A percentile compares a stretch with the other conserved stretches of the same genome.
phyloP scores from a whole-genome alignment of 208 protist genomes.

The Trypanosoma brucei region DNA sequence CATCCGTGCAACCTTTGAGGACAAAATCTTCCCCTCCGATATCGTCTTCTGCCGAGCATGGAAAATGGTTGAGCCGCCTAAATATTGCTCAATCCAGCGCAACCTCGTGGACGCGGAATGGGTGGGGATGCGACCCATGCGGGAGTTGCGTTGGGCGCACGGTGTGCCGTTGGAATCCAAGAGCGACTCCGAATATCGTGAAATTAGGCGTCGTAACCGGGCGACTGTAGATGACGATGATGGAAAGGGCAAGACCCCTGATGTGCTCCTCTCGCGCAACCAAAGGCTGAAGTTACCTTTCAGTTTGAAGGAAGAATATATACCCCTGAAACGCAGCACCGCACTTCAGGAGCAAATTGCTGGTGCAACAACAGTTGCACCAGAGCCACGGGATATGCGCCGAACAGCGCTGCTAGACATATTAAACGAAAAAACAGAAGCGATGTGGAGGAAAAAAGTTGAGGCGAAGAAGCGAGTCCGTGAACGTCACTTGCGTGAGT shows the following conservation, averaged over 20 bases:
- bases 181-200: conserved; percentile 74
- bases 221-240: conserved; percentile 34
- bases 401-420: conserved; percentile 73
- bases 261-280: conserved; percentile 79
- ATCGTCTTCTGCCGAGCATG: conserved; percentile 99
- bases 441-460: conserved; percentile 71
- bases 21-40: conserved; percentile 97
- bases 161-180: conserved; percentile 44
- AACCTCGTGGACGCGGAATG: conserved; percentile 87
- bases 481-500: conserved; percentile 41
- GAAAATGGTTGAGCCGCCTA: conserved; percentile 92
- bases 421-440: conserved; percentile 65
- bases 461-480: conserved; percentile 73
- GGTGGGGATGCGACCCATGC: conserved; percentile 83
- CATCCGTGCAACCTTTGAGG: conserved; percentile 99
- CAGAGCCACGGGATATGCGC: conserved; percentile 77
- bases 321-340: conserved; percentile 52
- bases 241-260: conserved; percentile 26
- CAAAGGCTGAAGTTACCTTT: conserved; percentile 79
- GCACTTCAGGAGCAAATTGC: conserved; percentile 71
- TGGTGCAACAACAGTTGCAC: conserved; percentile 63
- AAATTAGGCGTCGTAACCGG: conserved; percentile 80
- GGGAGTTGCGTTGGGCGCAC: conserved; percentile 77
- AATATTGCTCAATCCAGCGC: conserved; percentile 96
- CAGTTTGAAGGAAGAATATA: conserved; percentile 90